A percentile compares a stretch with the other conserved stretches of the same genome.
Evolutionary conservation across 2,329 filamentous ascomycete species (phyloP).

Genomic region (Diaporthe nobilis): DNA sequence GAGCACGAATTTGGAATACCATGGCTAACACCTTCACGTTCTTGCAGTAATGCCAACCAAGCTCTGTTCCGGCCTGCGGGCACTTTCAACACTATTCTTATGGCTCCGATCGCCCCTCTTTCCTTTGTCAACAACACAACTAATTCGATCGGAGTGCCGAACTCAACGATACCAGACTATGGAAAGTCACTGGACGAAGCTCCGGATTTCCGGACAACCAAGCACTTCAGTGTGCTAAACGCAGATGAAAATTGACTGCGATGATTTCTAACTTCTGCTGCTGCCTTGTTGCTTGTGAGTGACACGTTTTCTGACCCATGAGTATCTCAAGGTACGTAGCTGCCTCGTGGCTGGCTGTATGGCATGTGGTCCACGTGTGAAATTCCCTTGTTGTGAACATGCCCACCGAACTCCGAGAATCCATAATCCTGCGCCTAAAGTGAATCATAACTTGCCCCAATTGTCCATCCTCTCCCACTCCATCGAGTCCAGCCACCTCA

Average conservation of each 20-base stretch:
- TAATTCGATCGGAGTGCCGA: slow-evolving; percentile 11
- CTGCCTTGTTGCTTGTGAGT: neutral
- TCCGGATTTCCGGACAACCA: neutral
- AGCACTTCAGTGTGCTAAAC: slow-evolving; percentile 10
- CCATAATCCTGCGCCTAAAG: neutral
- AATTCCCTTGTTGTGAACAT: neutral
- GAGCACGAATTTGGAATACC: neutral
- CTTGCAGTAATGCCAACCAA: no score
- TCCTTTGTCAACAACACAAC: neutral
- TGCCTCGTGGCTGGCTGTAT: neutral
- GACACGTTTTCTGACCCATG: no score
- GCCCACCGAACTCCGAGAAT: neutral
- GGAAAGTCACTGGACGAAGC: neutral
- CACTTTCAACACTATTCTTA: neutral
- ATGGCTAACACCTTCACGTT: neutral
- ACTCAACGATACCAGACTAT: neutral
- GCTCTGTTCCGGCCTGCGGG: neutral
- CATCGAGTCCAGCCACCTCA: slow-evolving; percentile 53
- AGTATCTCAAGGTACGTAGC: neutral
- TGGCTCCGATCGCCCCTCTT: slow-evolving; percentile 3
- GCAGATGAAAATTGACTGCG: neutral
- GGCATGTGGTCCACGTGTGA: neutral
- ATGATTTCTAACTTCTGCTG: neutral
- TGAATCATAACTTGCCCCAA: slow-evolving; percentile 34
- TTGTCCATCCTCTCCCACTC: slow-evolving; percentile 50